A percentile compares a stretch with the other conserved stretches of the same genome.
phyloP scores from a whole-genome alignment of 805 yeast genomes.

The Yarrowia hollandica region DNA sequence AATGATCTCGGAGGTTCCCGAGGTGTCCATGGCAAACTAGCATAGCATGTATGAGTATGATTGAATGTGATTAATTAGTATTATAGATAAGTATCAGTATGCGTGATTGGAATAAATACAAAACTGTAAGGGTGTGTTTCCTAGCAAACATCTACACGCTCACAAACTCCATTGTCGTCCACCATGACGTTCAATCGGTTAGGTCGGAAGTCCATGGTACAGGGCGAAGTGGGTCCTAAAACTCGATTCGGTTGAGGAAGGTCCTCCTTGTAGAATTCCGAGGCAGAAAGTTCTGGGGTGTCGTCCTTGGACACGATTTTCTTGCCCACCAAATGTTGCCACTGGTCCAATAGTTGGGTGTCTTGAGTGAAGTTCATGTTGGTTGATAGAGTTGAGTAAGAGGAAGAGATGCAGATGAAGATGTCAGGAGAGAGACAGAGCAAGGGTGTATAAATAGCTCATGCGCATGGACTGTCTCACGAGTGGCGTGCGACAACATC shows the following conservation, averaged over 20 bases:
- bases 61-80: neutral
- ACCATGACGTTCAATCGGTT: slow-evolving; percentile 6
- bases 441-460: no score
- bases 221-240: neutral
- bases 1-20: slow-evolving; percentile 5
- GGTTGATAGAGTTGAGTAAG: neutral
- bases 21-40: neutral
- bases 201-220: slow-evolving; percentile 4
- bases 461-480: no score
- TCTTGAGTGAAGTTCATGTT: slow-evolving; percentile 3
- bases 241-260: slow-evolving; percentile 9
- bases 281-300: neutral
- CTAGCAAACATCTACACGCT: neutral
- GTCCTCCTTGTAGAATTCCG: slow-evolving; percentile 1
- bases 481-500: no score
- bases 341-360: neutral
- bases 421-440: no score
- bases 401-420: neutral
- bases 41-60: neutral
- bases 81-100: neutral
- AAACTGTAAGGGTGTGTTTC: no score
- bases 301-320: slow-evolving; percentile 4
- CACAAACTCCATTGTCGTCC: neutral
- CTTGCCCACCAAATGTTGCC: slow-evolving; percentile 15
- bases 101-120: no score